A percentile compares a stretch with the other conserved stretches of the same genome.
Conservation (phyloP, 2,329 filamentous ascomycete species). For the Cordyceps javanica region DNA sequence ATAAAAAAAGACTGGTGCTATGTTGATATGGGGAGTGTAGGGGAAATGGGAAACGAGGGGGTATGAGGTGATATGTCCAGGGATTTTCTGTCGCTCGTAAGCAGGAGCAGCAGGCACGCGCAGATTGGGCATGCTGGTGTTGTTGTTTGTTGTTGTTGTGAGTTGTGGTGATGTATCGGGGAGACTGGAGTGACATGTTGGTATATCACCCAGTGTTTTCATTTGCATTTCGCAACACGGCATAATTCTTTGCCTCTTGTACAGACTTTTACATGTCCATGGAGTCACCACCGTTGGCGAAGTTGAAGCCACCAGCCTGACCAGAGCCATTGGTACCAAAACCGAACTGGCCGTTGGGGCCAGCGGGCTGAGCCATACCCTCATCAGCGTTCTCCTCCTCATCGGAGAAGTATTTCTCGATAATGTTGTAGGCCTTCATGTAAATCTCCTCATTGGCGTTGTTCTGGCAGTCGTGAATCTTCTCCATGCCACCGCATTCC, state of each 20-base stretch:
- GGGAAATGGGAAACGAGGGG: slow-evolving; percentile 18
- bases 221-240: slow-evolving; percentile 2
- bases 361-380: slow-evolving; percentile 62
- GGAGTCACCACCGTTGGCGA: slow-evolving; percentile 64
- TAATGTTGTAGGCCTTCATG: slow-evolving; percentile 99
- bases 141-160: slow-evolving; percentile 6
- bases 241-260: neutral
- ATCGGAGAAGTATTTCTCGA: slow-evolving; percentile 99
- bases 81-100: slow-evolving; percentile 5
- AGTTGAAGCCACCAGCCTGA: slow-evolving; percentile 86
- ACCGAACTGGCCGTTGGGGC: slow-evolving; percentile 68
- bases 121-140: neutral
- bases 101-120: neutral
- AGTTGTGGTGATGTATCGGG: neutral
- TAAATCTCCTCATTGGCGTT: slow-evolving; percentile 99
- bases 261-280: slow-evolving; percentile 54
- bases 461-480: slow-evolving; percentile 99
- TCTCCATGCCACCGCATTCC: slow-evolving; percentile 98
- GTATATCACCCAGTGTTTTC: neutral
- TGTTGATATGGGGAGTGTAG: slow-evolving; percentile 24
- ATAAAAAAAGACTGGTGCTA: slow-evolving; percentile 29
- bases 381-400: slow-evolving; percentile 93
- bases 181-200: slow-evolving; percentile 2
- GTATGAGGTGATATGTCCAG: slow-evolving; percentile 12
- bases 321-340: slow-evolving; percentile 60